Conservation (phyloP, 1,284 basidiomycete species). For the Butyriboletus appendiculatus region DNA sequence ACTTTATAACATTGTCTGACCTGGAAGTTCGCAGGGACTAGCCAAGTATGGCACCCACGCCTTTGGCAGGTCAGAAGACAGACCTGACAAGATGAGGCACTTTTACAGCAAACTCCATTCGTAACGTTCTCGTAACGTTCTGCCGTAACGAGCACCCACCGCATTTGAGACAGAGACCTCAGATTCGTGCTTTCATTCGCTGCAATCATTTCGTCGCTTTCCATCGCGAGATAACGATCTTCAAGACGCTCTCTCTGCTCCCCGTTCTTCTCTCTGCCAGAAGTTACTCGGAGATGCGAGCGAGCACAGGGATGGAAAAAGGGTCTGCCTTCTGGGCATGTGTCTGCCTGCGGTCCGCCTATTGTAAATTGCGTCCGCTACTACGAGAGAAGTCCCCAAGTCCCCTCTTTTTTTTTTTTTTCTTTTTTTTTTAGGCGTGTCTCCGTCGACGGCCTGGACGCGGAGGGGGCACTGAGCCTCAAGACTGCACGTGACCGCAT, state of each 20-base stretch:
- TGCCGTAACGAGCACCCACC: slow-evolving; percentile 33
- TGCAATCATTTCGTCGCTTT: slow-evolving; percentile 16
- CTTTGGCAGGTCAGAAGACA: slow-evolving; percentile 34
- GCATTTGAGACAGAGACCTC: slow-evolving; percentile 19
- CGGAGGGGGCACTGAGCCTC: slow-evolving; percentile 28
- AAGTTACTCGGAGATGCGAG: slow-evolving; percentile 16
- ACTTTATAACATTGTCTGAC: slow-evolving; percentile 37
- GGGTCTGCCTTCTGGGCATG: slow-evolving; percentile 28
- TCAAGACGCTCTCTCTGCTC: slow-evolving; percentile 24
- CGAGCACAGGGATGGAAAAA: slow-evolving; percentile 27
- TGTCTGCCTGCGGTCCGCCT: slow-evolving; percentile 33
- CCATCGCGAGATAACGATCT: slow-evolving; percentile 31
- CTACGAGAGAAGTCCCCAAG: slow-evolving; percentile 23
- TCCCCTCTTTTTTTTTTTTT: slow-evolving; percentile 16
- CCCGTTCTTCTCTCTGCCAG: slow-evolving; percentile 18
- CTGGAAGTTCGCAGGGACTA: slow-evolving; percentile 24
- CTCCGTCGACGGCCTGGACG: slow-evolving; percentile 15
- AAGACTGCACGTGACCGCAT: slow-evolving; percentile 5
- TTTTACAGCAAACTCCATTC: slow-evolving; percentile 32
- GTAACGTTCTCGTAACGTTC: slow-evolving; percentile 26
- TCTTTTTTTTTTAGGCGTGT: slow-evolving; percentile 14
- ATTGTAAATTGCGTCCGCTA: slow-evolving; percentile 31
- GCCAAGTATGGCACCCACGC: slow-evolving; percentile 34
- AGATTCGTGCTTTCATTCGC: slow-evolving; percentile 24
- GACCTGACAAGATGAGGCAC: slow-evolving; percentile 29